Conservation (phyloP, 768 basidiomycete species). For the Psilocybe cyanescens region DNA sequence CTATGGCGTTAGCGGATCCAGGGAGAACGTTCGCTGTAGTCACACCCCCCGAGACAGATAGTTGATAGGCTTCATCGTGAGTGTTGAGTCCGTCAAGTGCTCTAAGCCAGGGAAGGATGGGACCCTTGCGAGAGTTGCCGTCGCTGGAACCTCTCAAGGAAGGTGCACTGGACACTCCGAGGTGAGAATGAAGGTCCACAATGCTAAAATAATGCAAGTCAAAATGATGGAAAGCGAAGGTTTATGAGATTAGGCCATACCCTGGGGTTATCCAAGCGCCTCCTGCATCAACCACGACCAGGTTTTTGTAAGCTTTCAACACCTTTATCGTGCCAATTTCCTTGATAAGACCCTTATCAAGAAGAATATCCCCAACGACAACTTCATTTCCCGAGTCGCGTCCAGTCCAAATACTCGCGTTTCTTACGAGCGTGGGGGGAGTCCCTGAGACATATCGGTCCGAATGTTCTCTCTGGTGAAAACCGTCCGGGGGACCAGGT, state of each 20-base stretch:
- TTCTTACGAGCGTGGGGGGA: constrained; percentile 63
- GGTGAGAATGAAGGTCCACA: constrained; percentile 58
- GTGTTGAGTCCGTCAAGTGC: constrained; percentile 77
- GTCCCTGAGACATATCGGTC: constrained; percentile 71
- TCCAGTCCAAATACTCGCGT: constrained; percentile 73
- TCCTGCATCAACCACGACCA: constrained; percentile 52
- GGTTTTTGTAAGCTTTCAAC: constrained; percentile 21
- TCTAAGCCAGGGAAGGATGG: constrained; percentile 59
- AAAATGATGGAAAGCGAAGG: background rate
- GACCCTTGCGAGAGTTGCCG: constrained; percentile 53
- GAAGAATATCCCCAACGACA: constrained; percentile 57
- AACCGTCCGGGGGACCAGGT: constrained; percentile 47
- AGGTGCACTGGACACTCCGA: constrained; percentile 39
- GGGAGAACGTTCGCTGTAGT: constrained; percentile 76
- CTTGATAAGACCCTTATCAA: constrained; percentile 62
- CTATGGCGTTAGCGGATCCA: constrained; percentile 68
- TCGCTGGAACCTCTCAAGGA: constrained; percentile 43
- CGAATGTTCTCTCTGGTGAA: constrained; percentile 44
- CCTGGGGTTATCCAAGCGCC: constrained; percentile 84
- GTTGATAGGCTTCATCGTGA: constrained; percentile 67
- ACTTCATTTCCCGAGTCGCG: constrained; percentile 55
- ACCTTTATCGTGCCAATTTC: constrained; percentile 48
- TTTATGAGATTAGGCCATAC: constrained; percentile 16
- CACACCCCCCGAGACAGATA: constrained; percentile 73
- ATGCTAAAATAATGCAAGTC: constrained; percentile 22